Base-by-base conservation (phyloP, 257 asterid genomes). In the Rehmannia glutinosa region DNA sequence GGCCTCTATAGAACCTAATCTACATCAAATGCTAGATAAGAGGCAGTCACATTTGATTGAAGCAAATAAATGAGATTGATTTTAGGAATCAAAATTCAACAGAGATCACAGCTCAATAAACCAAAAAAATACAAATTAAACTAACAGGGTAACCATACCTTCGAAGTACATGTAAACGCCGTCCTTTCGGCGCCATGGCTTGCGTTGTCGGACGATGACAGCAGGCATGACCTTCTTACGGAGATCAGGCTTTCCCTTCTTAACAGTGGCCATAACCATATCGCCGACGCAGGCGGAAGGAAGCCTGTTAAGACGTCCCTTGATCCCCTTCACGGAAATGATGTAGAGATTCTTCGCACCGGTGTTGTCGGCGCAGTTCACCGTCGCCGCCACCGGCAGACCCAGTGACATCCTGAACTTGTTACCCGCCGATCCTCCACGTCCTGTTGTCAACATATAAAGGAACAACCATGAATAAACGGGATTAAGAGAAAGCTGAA, bases 221-320 rank as follows among this genome's bases (percentile, higher is more conserved):
- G 87, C 87, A 0, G 85, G 83, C 87, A 82, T 82, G 39, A 82
- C 87, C 81, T 82, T 82, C 82, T 82, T 82, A 63, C 84, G 77
- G 23, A 82, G 84, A 21, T 82, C 87, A 8, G 87, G 84, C 57
- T 82, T 82, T 11, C 84, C 84, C 70, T 82, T 79, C 74, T 82
- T 82, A 25, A 82, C 87, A 7, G 84, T 82, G 42, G 87, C 85
- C 87, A 82, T 82, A 4, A 79, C 87, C 84, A 82, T 82, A 39
- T 82, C 87, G 35, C 87, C 84, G 24, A 82, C 82, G 25, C 87
- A 82, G 45, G 84, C 87, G 4, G 84, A 79, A 1, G 87, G 87
- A 21, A 82, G 76, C 80, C 87, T 82, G 73, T 81, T 81, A 25
- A 81, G 83, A 3, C 86, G 75, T 2, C 81, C 86, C 75, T 78